Percentiles rank a stretch among this genome's conserved stretches.
These are phyloP conservation scores for Auricularia cornea DNA, from an alignment of 768 basidiomycete species.

Conservation along the genomic window DNA sequence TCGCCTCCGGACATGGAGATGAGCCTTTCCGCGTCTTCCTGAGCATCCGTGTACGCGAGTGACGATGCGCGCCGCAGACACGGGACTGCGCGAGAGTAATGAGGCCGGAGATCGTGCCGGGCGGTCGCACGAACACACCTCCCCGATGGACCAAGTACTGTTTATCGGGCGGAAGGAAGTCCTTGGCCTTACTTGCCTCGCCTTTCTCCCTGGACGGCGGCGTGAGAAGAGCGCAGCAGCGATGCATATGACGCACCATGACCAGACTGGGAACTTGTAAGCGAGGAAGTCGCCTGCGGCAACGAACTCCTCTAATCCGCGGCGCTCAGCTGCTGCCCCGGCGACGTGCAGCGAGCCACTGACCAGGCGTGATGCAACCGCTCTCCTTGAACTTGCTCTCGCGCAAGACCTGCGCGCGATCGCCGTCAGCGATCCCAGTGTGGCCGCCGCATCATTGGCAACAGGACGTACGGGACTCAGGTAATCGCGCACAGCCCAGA, in stretches of 20 bases:
- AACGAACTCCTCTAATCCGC: slow-evolving; percentile 84
- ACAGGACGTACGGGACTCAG: slow-evolving; percentile 70
- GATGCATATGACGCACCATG: slow-evolving; percentile 52
- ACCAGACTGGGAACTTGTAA: slow-evolving; percentile 99
- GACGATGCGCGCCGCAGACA: slow-evolving; percentile 90
- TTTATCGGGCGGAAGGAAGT: slow-evolving; percentile 92
- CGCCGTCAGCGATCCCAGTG: slow-evolving; percentile 17
- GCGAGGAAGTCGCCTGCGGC: slow-evolving; percentile 94
- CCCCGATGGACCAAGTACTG: slow-evolving; percentile 94
- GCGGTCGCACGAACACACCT: slow-evolving; percentile 22
- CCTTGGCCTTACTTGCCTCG: slow-evolving; percentile 73
- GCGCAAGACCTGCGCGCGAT: slow-evolving; percentile 65
- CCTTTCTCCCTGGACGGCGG: slow-evolving; percentile 73
- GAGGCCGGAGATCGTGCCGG: not conserved
- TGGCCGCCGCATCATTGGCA: slow-evolving; percentile 8
- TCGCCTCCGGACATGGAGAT: slow-evolving; percentile 59
- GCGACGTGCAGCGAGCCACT: slow-evolving; percentile 14
- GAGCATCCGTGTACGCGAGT: slow-evolving; percentile 87
- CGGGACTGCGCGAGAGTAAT: slow-evolving; percentile 47
- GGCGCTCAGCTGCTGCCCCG: not conserved
- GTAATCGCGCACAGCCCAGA: slow-evolving; percentile 90
- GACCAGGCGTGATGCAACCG: slow-evolving; percentile 90
- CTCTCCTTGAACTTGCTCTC: slow-evolving; percentile 99
- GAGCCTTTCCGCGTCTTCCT: slow-evolving; percentile 92
- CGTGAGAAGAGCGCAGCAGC: not conserved